phyloP scores from a whole-genome alignment of 2,329 filamentous ascomycete species.

The Cercospora sojina region DNA sequence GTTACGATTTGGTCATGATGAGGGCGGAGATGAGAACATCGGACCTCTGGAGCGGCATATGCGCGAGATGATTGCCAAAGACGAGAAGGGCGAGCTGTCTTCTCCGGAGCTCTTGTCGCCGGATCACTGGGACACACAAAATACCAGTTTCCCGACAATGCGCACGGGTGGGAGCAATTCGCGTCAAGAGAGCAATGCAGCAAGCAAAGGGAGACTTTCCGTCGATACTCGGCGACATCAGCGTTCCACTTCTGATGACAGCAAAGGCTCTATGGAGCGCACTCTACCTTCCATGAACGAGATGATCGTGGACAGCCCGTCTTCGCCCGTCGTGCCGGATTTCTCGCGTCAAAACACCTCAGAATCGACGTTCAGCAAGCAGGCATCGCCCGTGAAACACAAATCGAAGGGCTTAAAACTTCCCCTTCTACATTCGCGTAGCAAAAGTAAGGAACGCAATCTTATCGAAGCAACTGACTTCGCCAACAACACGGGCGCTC shows the following conservation, averaged over 20 bases:
- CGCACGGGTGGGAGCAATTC: constrained; percentile 11
- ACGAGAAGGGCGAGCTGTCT: constrained; percentile 40
- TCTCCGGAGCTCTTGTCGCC: constrained; percentile 44
- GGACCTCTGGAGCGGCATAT: constrained; percentile 50
- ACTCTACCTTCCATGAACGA: constrained; percentile 20
- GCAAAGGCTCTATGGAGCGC: constrained; percentile 22
- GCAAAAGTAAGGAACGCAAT: constrained; percentile 39
- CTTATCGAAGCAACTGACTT: constrained; percentile 37
- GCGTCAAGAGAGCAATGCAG: constrained; percentile 10
- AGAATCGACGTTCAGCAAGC: constrained; percentile 12
- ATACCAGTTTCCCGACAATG: constrained; percentile 28
- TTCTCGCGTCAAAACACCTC: constrained; percentile 11
- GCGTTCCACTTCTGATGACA: constrained; percentile 29
- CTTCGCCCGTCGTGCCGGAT: constrained; percentile 22
- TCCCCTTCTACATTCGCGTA: constrained; percentile 44
- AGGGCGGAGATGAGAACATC: constrained; percentile 44
- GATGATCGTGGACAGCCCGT: constrained; percentile 15
- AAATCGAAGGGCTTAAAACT: constrained; percentile 38
- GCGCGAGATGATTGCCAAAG: constrained; percentile 45
- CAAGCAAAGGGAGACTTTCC: constrained; percentile 25
- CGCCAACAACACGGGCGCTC: constrained; percentile 21
- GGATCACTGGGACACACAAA: constrained; percentile 40
- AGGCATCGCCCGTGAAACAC: constrained; percentile 30
- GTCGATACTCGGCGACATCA: constrained; percentile 22
- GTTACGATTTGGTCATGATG: constrained; percentile 46